A percentile compares a stretch with the other conserved stretches of the same genome.
Conservation (phyloP, 2,329 filamentous ascomycete species). For the Coniella lustricola region DNA sequence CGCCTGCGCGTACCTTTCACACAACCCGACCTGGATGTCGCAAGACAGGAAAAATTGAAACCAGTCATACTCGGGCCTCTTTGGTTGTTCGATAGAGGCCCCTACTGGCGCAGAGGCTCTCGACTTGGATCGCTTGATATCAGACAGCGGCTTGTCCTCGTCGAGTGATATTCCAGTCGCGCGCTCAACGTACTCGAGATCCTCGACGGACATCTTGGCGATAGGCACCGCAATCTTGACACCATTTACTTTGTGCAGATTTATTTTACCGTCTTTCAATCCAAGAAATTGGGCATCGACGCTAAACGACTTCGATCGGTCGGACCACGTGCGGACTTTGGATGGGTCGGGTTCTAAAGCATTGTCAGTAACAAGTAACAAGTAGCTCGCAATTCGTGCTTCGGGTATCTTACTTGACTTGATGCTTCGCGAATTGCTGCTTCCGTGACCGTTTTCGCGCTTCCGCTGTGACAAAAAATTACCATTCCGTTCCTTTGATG, state of each 20-base stretch:
- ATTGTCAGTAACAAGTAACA: not conserved
- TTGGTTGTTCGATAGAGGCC: conserved; percentile 52
- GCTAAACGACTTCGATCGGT: conserved; percentile 90
- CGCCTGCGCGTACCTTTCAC: conserved; percentile 86
- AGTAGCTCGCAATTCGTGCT: not conserved
- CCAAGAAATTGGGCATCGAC: conserved; percentile 96
- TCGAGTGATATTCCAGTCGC: conserved; percentile 83
- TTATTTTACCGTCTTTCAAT: conserved; percentile 91
- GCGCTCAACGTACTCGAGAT: conserved; percentile 90
- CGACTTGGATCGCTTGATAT: conserved; percentile 56
- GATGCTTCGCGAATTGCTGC: conserved; percentile 46
- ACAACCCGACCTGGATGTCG: conserved; percentile 86
- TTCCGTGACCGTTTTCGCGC: conserved; percentile 58
- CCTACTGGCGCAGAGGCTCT: conserved; percentile 40
- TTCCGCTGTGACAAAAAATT: conserved; percentile 62
- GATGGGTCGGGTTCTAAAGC: conserved; percentile 69
- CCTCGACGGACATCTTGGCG: conserved; percentile 89
- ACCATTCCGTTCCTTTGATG: conserved; percentile 59
- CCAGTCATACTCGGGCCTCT: conserved; percentile 86
- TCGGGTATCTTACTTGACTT: conserved; percentile 61
- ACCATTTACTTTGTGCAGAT: conserved; percentile 94
- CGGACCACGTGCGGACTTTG: conserved; percentile 89
- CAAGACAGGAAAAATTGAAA: conserved; percentile 96
- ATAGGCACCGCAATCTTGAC: conserved; percentile 97
- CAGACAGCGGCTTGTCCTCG: conserved; percentile 87